Base-by-base conservation (phyloP, 768 basidiomycete genomes). In the Amanita exitialis region DNA sequence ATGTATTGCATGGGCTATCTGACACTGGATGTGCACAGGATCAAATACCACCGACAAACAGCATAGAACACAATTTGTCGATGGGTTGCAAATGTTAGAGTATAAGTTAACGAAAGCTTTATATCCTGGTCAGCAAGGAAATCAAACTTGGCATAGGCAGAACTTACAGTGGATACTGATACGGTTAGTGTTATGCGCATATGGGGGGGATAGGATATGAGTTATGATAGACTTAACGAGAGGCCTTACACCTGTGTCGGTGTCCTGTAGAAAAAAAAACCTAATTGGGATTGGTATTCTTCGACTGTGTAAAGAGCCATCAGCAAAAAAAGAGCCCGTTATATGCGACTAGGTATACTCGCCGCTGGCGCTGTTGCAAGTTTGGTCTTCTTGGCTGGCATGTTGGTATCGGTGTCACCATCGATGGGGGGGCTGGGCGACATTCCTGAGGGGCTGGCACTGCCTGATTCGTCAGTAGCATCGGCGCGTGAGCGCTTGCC, bases 401-500 rank as follows among this genome's bases (percentile, higher is more conserved):
- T 39, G 23, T 42, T 39, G 37, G 2, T 30, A 16, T 27, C 7
- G n/a, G 35, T 21, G 18, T 18, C 9, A 1, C 15, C 20, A 16
- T 39, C 37, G 23, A 36, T 21, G 16, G 44, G 28, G 9, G 44
- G 34, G 20, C 16, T 16, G 3, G 45, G 21, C 21, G 30, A 30
- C 42, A 32, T 52, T 6, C 43, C 37, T 4, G n/a, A 12, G n/a
- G 35, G 46, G 13, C 37, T 53, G 3, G 56, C 44, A 12, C 32
- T 39, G 13, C 47, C 23, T n/a, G 62, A 58, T 60, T 68, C 59
- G 57, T 58, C 53, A 39, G 70, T 48, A 51, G 64, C 57, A 58
- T 69, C 72, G 64, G 70, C 69, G 55, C 66, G 62, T 59, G 66
- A 68, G 58, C 80, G 78, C 68, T 81, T 82, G 64, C 78, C 75